Evolutionary conservation across 306 rosid genomes (phyloP).

Genomic region (Quercus alba): DNA sequence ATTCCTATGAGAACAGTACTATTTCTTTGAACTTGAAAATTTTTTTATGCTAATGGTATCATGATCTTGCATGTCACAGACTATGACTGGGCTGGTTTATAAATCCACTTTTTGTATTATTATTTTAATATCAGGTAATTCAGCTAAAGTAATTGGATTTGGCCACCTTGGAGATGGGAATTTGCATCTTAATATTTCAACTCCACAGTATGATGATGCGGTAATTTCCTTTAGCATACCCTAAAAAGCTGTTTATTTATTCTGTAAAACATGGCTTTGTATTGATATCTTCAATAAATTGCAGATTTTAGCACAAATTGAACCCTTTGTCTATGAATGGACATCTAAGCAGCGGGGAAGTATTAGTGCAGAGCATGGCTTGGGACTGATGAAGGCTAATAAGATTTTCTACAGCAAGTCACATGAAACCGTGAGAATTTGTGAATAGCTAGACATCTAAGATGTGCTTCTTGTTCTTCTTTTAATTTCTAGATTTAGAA

Average conservation of each 20-base stretch:
- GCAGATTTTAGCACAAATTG: conserved; percentile 78
- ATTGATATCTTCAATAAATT: conserved; percentile 8
- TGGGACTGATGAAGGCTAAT: conserved; percentile 92
- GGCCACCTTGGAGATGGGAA: conserved; percentile 97
- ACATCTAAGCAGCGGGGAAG: conserved; percentile 82
- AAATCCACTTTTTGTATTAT: background rate
- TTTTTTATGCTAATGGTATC: background rate
- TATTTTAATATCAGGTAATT: conserved; percentile 42
- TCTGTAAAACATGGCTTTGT: background rate
- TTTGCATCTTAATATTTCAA: conserved; percentile 85
- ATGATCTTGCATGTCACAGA: conserved; percentile 2
- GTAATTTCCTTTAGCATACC: conserved; percentile 34
- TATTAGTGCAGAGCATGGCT: conserved; percentile 92
- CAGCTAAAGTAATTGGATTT: conserved; percentile 67
- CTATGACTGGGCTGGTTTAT: background rate
- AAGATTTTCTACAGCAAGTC: conserved; percentile 80
- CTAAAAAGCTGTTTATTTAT: conserved; percentile 2
- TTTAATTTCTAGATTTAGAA: background rate
- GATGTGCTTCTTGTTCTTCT: background rate
- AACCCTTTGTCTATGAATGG: conserved; percentile 97
- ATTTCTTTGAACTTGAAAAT: background rate
- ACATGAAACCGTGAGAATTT: conserved; percentile 59
- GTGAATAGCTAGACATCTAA: conserved; percentile 9
- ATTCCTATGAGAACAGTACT: background rate
- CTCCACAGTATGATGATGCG: conserved; percentile 68